These are phyloP conservation scores for Raffaelea ambrosiae DNA, from an alignment of 2,329 filamentous ascomycete genomes.

Conservation along the genomic window DNA sequence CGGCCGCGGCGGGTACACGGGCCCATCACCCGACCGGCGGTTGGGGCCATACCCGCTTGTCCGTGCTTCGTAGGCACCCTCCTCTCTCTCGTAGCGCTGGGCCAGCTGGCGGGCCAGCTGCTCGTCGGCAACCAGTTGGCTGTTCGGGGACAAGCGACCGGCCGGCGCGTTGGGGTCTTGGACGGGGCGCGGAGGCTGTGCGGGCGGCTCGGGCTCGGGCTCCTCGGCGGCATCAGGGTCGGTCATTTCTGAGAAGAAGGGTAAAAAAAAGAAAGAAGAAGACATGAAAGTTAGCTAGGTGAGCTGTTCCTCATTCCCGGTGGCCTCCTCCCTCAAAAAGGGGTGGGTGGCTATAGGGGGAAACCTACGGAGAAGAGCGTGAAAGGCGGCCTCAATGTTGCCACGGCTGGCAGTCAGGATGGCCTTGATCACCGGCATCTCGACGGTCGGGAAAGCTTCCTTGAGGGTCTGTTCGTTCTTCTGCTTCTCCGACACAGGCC, in stretches of 20 bases:
- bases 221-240: conserved; percentile 62
- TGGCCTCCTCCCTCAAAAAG: too few relatives aligned
- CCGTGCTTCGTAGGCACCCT: conserved; percentile 48
- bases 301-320: too few relatives aligned
- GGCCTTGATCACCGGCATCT: conserved; percentile 72
- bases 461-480: conserved; percentile 82
- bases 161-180: conserved; percentile 60
- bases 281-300: too few relatives aligned
- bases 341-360: too few relatives aligned
- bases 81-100: conserved; percentile 68
- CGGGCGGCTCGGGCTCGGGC: conserved; percentile 53
- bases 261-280: background rate
- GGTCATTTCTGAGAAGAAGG: conserved; percentile 54
- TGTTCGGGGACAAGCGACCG: conserved; percentile 59
- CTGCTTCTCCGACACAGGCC: conserved; percentile 71
- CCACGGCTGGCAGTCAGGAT: conserved; percentile 80
- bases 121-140: conserved; percentile 85
- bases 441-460: conserved; percentile 87
- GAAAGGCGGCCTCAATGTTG: conserved; percentile 87
- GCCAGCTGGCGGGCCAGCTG: conserved; percentile 83
- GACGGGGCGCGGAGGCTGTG: conserved; percentile 67
- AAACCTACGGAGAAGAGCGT: conserved; percentile 71
- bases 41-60: conserved; percentile 35
- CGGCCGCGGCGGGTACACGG: conserved; percentile 23
- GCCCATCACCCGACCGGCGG: conserved; percentile 12